Evolutionary conservation across 176 grass and related monocot genomes (phyloP).

Genomic region (Chloris gayana): DNA sequence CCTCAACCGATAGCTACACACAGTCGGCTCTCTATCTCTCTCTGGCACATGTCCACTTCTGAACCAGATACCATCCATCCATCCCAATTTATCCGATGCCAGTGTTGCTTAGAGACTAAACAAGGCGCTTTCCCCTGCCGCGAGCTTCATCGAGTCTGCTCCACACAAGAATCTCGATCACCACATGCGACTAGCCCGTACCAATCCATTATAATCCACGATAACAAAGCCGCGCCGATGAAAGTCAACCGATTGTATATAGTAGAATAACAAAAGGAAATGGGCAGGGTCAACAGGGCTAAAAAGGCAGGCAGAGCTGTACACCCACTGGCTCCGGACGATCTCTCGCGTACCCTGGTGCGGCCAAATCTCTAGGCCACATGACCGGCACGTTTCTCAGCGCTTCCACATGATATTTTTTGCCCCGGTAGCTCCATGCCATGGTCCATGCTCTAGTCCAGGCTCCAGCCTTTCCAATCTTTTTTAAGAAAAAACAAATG

Average conservation of each 20-base stretch:
- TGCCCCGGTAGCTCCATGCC: neutral
- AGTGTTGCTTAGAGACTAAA: conserved; percentile 20
- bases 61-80: neutral
- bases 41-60: conserved; percentile 16
- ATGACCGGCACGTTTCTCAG: conserved; percentile 42
- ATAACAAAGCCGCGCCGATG: neutral
- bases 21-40: neutral
- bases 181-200: neutral
- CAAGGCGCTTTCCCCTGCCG: neutral
- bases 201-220: neutral
- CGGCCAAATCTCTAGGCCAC: conserved; percentile 38
- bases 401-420: conserved; percentile 36
- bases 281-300: conserved; percentile 26
- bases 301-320: conserved; percentile 11
- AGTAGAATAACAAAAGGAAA: neutral
- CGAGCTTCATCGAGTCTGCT: neutral
- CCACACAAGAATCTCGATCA: conserved; percentile 12
- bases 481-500: neutral
- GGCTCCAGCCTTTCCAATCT: neutral
- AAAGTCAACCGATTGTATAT: conserved; percentile 36
- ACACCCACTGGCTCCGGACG: neutral
- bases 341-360: conserved; percentile 4
- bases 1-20: neutral
- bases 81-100: neutral
- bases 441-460: conserved; percentile 27